Conservation (phyloP, 352 stramenopile genomes). For the Globisporangium spiculum region DNA sequence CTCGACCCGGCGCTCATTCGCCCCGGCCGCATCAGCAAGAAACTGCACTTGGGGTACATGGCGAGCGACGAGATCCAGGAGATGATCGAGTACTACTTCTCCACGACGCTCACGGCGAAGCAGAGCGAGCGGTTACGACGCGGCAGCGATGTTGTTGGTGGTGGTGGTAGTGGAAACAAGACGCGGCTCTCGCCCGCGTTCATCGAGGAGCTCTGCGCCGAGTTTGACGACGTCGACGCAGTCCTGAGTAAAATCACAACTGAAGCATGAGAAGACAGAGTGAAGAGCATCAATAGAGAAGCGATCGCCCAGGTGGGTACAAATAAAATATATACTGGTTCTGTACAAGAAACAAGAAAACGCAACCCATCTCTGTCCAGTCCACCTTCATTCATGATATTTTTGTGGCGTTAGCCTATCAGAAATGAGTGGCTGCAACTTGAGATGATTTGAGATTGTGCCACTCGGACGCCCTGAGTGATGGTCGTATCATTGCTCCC, state of each 20-base stretch:
- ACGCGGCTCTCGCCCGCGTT: conserved; percentile 5
- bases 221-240: conserved; percentile 13
- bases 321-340: not conserved
- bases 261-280: not conserved
- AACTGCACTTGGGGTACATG: conserved; percentile 68
- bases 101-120: conserved; percentile 22
- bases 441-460: not conserved
- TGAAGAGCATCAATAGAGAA: not conserved
- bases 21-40: conserved; percentile 85
- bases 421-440: not conserved
- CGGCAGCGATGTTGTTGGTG: not conserved
- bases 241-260: conserved; percentile 5
- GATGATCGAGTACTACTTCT: conserved; percentile 66
- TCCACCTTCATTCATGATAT: not conserved
- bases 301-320: not conserved
- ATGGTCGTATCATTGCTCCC: not conserved
- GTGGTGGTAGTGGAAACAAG: not conserved
- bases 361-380: not conserved
- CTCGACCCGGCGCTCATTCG: conserved; percentile 86
- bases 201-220: conserved; percentile 15
- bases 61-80: conserved; percentile 29
- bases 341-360: not conserved
- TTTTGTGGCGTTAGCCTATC: not conserved
- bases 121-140: conserved; percentile 11
- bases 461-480: not conserved